Evolutionary conservation across 805 yeast genomes (phyloP).

Genomic region (Metschnikowia orientalis): DNA sequence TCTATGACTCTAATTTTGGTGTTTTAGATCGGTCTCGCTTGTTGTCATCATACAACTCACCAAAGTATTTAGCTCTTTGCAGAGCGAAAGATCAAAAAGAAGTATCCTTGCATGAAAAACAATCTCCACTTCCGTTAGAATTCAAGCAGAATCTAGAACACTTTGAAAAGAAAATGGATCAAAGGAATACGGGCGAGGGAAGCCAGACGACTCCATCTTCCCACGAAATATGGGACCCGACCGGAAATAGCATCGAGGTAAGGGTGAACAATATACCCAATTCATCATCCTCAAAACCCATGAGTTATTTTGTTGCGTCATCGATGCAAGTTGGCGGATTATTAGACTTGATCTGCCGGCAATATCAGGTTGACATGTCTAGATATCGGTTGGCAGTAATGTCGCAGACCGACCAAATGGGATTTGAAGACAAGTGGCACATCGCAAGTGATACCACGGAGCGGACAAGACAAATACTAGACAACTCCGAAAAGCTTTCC

Average conservation of each 20-base stretch:
- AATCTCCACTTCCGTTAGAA: conserved; percentile 53
- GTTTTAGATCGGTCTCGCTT: conserved; percentile 66
- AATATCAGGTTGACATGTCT: conserved; percentile 24
- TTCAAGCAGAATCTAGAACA: conserved; percentile 25
- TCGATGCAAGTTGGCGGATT: conserved; percentile 16
- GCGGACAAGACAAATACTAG: conserved; percentile 5
- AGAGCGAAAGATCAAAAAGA: conserved; percentile 47
- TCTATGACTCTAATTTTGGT: conserved; percentile 83
- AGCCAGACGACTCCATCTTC: conserved; percentile 1
- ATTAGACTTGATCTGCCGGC: conserved; percentile 24
- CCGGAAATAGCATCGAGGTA: conserved; percentile 13
- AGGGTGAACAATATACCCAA: conserved; percentile 14
- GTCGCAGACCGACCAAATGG: neutral
- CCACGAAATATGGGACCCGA: conserved; percentile 1
- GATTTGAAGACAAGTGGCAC: conserved; percentile 3
- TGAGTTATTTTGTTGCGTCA: conserved; percentile 15
- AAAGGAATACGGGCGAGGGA: conserved; percentile 7
- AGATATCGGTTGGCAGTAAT: conserved; percentile 17
- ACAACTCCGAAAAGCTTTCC: conserved; percentile 8
- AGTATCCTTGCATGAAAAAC: conserved; percentile 41
- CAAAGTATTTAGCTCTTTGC: conserved; percentile 76
- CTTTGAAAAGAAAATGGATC: conserved; percentile 12
- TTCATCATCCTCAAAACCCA: conserved; percentile 9
- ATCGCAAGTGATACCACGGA: conserved; percentile 1
- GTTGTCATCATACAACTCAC: conserved; percentile 67